A percentile compares a stretch with the other conserved stretches of the same genome.
phyloP scores from a whole-genome alignment of 768 basidiomycete genomes.

The Scleroderma bovista region DNA sequence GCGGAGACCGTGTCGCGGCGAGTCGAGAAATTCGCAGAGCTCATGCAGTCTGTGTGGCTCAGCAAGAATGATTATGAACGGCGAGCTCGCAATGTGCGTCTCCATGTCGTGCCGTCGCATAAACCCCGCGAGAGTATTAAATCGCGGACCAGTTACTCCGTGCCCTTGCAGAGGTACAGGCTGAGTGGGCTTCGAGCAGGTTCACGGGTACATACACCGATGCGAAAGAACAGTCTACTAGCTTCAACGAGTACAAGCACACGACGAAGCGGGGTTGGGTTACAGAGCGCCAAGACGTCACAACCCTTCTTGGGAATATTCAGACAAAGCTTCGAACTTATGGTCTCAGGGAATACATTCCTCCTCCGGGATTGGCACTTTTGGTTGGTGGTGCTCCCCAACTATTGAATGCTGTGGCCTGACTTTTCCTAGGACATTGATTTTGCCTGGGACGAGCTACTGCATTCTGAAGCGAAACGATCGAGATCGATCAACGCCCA shows the following conservation, averaged over 20 bases:
- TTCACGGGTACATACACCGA: slow-evolving; percentile 76
- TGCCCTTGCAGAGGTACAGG: slow-evolving; percentile 61
- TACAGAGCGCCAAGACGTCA: slow-evolving; percentile 81
- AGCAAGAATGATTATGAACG: slow-evolving; percentile 90
- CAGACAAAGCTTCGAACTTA: slow-evolving; percentile 94
- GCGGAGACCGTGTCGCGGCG: slow-evolving; percentile 90
- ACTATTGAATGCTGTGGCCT: slow-evolving; percentile 6
- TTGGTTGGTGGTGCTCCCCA: slow-evolving; percentile 33
- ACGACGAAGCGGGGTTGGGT: slow-evolving; percentile 86
- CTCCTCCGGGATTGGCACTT: slow-evolving; percentile 63
- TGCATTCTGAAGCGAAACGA: slow-evolving; percentile 69
- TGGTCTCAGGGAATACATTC: slow-evolving; percentile 77
- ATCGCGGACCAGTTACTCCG: slow-evolving; percentile 48
- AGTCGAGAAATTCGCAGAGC: slow-evolving; percentile 92
- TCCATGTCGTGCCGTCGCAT: neutral
- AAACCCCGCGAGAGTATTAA: slow-evolving; percentile 1
- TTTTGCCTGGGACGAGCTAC: slow-evolving; percentile 63
- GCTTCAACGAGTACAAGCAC: slow-evolving; percentile 77
- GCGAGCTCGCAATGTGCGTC: slow-evolving; percentile 62
- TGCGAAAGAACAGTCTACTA: slow-evolving; percentile 69
- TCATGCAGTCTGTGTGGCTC: slow-evolving; percentile 90
- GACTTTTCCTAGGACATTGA: slow-evolving; percentile 58
- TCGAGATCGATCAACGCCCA: slow-evolving; percentile 84
- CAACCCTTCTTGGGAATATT: slow-evolving; percentile 85
- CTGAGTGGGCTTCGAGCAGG: slow-evolving; percentile 58